phyloP scores from a whole-genome alignment of 441 rosid genomes.

The Brassica hybrid region DNA sequence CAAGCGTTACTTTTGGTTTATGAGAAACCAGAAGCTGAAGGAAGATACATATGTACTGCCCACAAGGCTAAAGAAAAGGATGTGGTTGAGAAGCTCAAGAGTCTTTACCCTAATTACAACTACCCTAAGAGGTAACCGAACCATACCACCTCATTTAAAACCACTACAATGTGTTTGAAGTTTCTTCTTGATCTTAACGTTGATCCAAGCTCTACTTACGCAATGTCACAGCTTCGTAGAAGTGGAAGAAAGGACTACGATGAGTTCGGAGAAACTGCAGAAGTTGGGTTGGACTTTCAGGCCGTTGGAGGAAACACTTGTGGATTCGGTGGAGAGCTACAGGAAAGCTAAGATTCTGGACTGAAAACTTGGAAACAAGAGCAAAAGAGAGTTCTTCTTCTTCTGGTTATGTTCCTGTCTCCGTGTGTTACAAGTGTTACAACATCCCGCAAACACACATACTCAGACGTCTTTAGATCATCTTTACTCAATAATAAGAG shows the following conservation, averaged over 20 bases:
- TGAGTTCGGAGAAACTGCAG: conserved; percentile 72
- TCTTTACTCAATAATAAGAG: conserved; percentile 12
- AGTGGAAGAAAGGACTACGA: conserved; percentile 27
- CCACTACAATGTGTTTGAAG: background rate
- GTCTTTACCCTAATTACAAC: conserved; percentile 60
- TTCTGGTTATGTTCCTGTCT: background rate
- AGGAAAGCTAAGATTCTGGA: conserved; percentile 61
- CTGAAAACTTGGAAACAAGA: conserved; percentile 30
- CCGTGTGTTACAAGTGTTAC: background rate
- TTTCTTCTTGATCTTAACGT: conserved; percentile 16
- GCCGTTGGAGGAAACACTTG: conserved; percentile 67
- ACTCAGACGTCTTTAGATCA: background rate
- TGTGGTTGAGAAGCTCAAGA: conserved; percentile 59
- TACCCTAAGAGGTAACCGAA: conserved; percentile 61
- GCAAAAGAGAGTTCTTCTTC: background rate
- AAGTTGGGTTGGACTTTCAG: conserved; percentile 74
- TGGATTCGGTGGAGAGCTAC: conserved; percentile 72
- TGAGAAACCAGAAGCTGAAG: conserved; percentile 80
- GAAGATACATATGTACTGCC: conserved; percentile 69
- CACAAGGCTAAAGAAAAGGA: conserved; percentile 43
- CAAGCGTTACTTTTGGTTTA: conserved; percentile 68
- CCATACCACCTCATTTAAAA: background rate
- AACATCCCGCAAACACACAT: background rate
- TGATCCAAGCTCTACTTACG: conserved; percentile 20
- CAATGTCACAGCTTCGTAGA: conserved; percentile 55